Base-by-base conservation (phyloP, 306 rosid genomes). In the Fragaria ananassa region DNA sequence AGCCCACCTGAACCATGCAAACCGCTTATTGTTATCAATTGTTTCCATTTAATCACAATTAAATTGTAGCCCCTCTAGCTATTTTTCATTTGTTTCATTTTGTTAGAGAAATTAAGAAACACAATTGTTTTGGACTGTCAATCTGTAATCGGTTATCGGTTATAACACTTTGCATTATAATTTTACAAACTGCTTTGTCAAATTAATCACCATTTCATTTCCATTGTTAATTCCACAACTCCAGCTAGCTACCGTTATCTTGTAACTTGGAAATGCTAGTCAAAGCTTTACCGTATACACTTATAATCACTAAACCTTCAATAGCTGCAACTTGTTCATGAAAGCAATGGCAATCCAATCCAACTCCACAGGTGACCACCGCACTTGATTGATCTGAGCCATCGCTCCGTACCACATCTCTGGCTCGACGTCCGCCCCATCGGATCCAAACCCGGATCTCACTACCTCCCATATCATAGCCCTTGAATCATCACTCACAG, bases 401-500 rank as follows among this genome's bases (percentile, higher is more conserved):
- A 84, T 61, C 4, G 90, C 72, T 11, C 83, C 86, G 25, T 83
- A 85, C 88, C 90, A 90, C 88, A 83, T 60, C 35, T 70, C 72
- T 0, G 91, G 96, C 72, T 87, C 87, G 45, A 80, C 83, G 1
- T 82, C 91, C 2, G 53, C 46, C 11, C 71, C 42, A 10, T 57
- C 35, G 21, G 27, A 49, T 0, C 35, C 84, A 42, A 74, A 44
- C 42, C 82, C 73, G 0, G 46, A 8, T 8, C 71, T 86, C 80
- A 53, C 78, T 75, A 88, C 89, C 1, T 90, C 93, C 96, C 96
- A 90, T 53, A 90, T 87, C 83, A 90, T 1, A 47, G 89, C 96
- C 85, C 86, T 87, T 0, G 86, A 80, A 76, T 90, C 96, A 23
- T 88, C 96, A 17, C 89, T 81, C 0, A 56, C 87, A 8, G 93